These are phyloP conservation scores for Byssothecium circinans DNA, from an alignment of 2,329 filamentous ascomycete species.

Conservation along the genomic window DNA sequence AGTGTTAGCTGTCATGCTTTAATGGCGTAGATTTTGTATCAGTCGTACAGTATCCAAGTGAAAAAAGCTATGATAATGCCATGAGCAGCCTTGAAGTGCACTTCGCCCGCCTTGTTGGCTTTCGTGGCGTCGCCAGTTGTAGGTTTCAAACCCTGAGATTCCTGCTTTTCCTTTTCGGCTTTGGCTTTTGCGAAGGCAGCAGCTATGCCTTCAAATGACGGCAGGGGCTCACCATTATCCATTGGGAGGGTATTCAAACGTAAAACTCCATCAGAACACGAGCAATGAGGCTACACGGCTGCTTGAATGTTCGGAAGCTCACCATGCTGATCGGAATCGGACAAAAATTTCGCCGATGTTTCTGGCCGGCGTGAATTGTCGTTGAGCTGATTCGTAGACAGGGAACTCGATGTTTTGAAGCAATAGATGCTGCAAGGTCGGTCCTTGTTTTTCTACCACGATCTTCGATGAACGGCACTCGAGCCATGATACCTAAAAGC, in stretches of 20 bases:
- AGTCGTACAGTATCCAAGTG: constrained; percentile 61
- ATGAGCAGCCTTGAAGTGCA: constrained; percentile 58
- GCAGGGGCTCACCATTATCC: constrained; percentile 42
- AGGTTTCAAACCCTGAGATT: constrained; percentile 31
- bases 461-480: neutral
- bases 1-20: constrained; percentile 9
- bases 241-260: constrained; percentile 25
- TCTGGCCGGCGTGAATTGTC: constrained; percentile 6
- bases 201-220: constrained; percentile 42
- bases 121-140: constrained; percentile 30
- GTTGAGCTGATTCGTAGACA: constrained; percentile 4
- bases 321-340: constrained; percentile 14
- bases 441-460: neutral
- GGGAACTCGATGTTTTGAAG: neutral
- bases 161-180: constrained; percentile 36
- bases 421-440: neutral
- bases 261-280: constrained; percentile 4
- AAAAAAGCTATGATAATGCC: constrained; percentile 65
- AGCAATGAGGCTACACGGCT: neutral
- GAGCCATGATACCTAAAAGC: too few species aligned
- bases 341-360: constrained; percentile 22
- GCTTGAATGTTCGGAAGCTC: constrained; percentile 8
- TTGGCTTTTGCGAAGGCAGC: constrained; percentile 41
- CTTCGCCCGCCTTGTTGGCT: constrained; percentile 47
- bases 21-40: neutral